Percentiles rank a stretch among this genome's conserved stretches.
Evolutionary conservation across 768 basidiomycete genomes (phyloP).

Genomic region (Suillus cothurnatus): DNA sequence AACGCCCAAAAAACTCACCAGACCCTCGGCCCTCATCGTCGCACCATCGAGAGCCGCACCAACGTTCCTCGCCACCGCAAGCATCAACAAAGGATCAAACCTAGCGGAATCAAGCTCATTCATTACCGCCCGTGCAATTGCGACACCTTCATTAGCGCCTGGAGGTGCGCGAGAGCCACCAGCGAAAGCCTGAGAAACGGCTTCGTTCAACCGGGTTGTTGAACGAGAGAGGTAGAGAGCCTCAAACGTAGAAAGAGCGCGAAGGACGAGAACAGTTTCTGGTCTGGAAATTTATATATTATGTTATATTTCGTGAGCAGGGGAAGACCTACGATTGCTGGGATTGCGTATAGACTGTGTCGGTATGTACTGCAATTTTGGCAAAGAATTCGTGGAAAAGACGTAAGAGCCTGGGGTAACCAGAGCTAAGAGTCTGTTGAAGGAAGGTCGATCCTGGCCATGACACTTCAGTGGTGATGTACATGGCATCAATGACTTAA

Average conservation of each 20-base stretch:
- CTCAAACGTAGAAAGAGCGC: constrained; percentile 83
- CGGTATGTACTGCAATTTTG: constrained; percentile 93
- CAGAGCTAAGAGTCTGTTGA: constrained; percentile 83
- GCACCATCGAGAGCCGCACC: constrained; percentile 70
- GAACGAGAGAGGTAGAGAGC: constrained; percentile 86
- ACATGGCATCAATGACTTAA: not conserved
- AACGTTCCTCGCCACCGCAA: constrained; percentile 75
- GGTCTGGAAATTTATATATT: constrained; percentile 52
- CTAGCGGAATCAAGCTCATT: constrained; percentile 94
- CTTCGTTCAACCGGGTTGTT: constrained; percentile 81
- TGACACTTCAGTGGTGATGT: constrained; percentile 10
- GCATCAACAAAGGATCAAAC: constrained; percentile 89
- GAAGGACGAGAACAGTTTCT: constrained; percentile 87
- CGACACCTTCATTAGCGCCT: constrained; percentile 72
- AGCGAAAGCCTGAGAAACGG: constrained; percentile 73
- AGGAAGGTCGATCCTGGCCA: constrained; percentile 82
- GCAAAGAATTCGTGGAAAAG: constrained; percentile 97
- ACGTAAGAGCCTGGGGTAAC: constrained; percentile 85
- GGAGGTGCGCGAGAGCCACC: constrained; percentile 72
- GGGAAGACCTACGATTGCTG: constrained; percentile 70
- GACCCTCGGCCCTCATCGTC: constrained; percentile 58
- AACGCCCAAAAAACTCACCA: constrained; percentile 50
- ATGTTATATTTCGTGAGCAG: constrained; percentile 1
- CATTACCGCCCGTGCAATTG: constrained; percentile 72
- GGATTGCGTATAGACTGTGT: constrained; percentile 83